These are phyloP conservation scores for Bacterosira constricta DNA, from an alignment of 108 stramenopile species.

Conservation along the genomic window DNA sequence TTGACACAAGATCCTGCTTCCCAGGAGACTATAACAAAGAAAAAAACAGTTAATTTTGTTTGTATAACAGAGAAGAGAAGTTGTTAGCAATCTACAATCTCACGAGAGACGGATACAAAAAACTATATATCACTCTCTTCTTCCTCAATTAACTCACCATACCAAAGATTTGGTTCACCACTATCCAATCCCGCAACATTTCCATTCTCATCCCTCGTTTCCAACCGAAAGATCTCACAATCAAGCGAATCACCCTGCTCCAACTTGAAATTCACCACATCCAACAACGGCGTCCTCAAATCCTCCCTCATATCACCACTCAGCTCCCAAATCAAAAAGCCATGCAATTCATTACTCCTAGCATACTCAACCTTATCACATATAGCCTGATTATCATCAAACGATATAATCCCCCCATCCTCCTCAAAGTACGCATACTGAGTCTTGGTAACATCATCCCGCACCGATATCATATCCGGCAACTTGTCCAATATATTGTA, in stretches of 20 bases:
- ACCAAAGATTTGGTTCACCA: constrained; percentile 33
- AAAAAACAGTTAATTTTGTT: neutral
- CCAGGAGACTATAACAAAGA: constrained; percentile 26
- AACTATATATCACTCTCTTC: neutral
- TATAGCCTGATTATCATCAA: constrained; percentile 47
- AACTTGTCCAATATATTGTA: constrained; percentile 42
- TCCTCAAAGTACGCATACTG: constrained; percentile 48
- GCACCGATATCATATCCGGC: constrained; percentile 41
- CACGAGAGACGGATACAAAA: neutral
- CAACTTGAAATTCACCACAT: constrained; percentile 50
- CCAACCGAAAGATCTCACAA: constrained; percentile 26
- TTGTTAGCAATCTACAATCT: neutral
- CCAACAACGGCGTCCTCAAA: constrained; percentile 41
- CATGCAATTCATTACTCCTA: constrained; percentile 22
- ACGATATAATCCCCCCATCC: constrained; percentile 41
- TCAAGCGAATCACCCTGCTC: constrained; percentile 35
- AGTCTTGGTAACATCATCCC: constrained; percentile 50
- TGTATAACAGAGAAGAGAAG: neutral
- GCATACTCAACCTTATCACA: constrained; percentile 54
- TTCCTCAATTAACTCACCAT: constrained; percentile 29
- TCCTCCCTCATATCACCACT: constrained; percentile 43
- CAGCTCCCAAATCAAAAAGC: constrained; percentile 40
- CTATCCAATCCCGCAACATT: constrained; percentile 12
- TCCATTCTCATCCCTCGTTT: constrained; percentile 38
- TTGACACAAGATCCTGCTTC: constrained; percentile 31